These are phyloP conservation scores for Stemphylium lycopersici DNA, from an alignment of 2,329 filamentous ascomycete species.

Conservation along the genomic window DNA sequence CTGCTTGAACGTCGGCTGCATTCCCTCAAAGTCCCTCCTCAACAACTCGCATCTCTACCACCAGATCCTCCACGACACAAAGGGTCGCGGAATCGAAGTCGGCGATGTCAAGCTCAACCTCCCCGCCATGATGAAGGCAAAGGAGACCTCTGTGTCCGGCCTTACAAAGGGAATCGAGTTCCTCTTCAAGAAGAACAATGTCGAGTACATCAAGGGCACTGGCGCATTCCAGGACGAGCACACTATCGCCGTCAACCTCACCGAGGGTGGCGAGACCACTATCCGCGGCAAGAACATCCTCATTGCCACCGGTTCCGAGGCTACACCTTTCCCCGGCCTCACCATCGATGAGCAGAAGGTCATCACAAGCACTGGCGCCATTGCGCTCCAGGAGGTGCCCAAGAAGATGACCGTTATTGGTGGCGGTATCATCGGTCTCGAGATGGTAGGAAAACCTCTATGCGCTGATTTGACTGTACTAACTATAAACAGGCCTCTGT, in stretches of 20 bases:
- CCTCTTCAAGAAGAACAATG: slow-evolving; percentile 98
- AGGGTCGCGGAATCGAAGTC: slow-evolving; percentile 96
- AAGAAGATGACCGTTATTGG: slow-evolving; percentile 98
- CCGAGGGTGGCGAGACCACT: slow-evolving; percentile 88
- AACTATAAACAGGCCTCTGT: slow-evolving; percentile 70
- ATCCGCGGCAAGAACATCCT: slow-evolving; percentile 95
- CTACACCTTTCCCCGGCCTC: slow-evolving; percentile 94
- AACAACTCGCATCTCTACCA: slow-evolving; percentile 99
- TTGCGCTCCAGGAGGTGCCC: slow-evolving; percentile 86
- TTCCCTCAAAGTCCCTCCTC: slow-evolving; percentile 97
- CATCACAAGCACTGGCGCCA: slow-evolving; percentile 93
- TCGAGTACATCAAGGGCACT: slow-evolving; percentile 95
- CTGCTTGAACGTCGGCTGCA: slow-evolving; percentile 98
- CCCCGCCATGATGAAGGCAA: slow-evolving; percentile 95
- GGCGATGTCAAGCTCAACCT: slow-evolving; percentile 97
- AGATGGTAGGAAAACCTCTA: slow-evolving; percentile 71
- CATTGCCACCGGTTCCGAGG: slow-evolving; percentile 94
- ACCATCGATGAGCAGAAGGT: slow-evolving; percentile 98
- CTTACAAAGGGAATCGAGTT: slow-evolving; percentile 98
- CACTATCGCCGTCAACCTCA: slow-evolving; percentile 87
- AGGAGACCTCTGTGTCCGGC: slow-evolving; percentile 85
- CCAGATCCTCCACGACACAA: slow-evolving; percentile 94
- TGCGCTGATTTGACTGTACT: slow-evolving; percentile 22
- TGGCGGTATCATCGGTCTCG: slow-evolving; percentile 96
- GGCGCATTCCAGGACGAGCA: slow-evolving; percentile 87